Evolutionary conservation across 108 stramenopile genomes (phyloP), one percentile per base, ranked within the genome.

Genomic region (Schizochytrium sp.): DNA sequence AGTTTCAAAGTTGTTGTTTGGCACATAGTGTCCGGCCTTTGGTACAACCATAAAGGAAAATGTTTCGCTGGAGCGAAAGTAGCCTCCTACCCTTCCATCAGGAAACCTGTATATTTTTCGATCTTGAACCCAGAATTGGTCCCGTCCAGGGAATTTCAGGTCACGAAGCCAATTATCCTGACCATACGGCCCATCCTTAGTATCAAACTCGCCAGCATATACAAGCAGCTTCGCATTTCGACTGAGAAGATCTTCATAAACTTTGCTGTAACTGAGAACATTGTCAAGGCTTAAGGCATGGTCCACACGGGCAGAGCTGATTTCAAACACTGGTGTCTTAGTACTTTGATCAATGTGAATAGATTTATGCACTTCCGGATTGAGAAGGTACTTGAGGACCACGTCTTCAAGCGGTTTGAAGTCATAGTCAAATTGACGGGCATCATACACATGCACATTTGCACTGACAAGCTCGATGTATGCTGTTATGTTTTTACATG

Each of bases 1-100:
- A 38, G 76, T 28, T 40, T 83, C 50, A 53, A 47, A 55, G 3
- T 83, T 83, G 76, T 83, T 83, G 47, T 49, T n/a, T 38, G 76
- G 76, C 53, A 83, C 76, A 83, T 55, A 83, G 28, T 83, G 76
- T n/a, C 76, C 76, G 7, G 76, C 76, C 28, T 83, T 83, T 5
- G 76, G 76, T 10, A 83, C 28, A 10, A 55, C 53, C 47, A 83
- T 49, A 40, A 83, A 83, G 47, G 47, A 5, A 3, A 83, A 83
- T n/a, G 8, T 40, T 10, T 47, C 76, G 45, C 45, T 83, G 38
- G 47, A 10, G 15, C 76, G 76, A 55, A 19, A 83, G 53, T 83
- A 83, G 8, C 76, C 76, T 47, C 76, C 76, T 5, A 83, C 76
- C 38, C 28, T n/a, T 7, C 76, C 76, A 28, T 50, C 55, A 8